A percentile compares a stretch with the other conserved stretches of the same genome.
phyloP scores from a whole-genome alignment of 306 rosid genomes.

The Parietaria judaica region DNA sequence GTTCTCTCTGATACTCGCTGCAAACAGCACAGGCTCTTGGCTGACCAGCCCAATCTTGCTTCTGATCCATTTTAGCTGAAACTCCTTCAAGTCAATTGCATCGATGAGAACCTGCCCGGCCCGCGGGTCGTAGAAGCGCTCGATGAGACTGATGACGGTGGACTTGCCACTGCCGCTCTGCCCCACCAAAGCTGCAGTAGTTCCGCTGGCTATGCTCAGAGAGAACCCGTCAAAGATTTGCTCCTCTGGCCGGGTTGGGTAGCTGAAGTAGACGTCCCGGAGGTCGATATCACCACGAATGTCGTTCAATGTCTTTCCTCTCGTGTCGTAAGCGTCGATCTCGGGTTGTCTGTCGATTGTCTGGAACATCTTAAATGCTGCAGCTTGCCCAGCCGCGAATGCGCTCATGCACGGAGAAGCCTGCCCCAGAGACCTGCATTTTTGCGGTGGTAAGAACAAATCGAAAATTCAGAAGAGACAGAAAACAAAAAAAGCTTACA shows the following conservation, averaged over 20 bases:
- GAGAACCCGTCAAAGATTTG: constrained; percentile 67
- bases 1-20: constrained; percentile 76
- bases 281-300: constrained; percentile 67
- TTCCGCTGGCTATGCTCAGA: constrained; percentile 51
- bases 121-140: constrained; percentile 80
- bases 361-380: constrained; percentile 83
- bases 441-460: background rate
- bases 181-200: constrained; percentile 82
- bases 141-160: constrained; percentile 73
- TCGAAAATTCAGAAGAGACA: background rate
- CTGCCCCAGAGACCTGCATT: constrained; percentile 71
- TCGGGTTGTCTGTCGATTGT: constrained; percentile 75
- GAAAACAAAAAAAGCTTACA: constrained; percentile 38
- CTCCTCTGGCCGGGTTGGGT: constrained; percentile 82
- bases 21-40: constrained; percentile 82
- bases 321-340: constrained; percentile 61
- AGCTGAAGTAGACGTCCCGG: constrained; percentile 57
- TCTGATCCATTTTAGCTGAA: constrained; percentile 82
- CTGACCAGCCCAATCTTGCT: constrained; percentile 93
- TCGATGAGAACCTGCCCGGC: constrained; percentile 76
- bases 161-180: constrained; percentile 96
- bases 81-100: constrained; percentile 62
- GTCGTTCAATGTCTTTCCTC: constrained; percentile 51
- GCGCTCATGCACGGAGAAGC: constrained; percentile 90
- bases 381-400: constrained; percentile 86